Percentiles rank a stretch among this genome's conserved stretches.
Conservation (phyloP, 192 early-diverging fungal genomes). For the Chytriomyces confervae region DNA sequence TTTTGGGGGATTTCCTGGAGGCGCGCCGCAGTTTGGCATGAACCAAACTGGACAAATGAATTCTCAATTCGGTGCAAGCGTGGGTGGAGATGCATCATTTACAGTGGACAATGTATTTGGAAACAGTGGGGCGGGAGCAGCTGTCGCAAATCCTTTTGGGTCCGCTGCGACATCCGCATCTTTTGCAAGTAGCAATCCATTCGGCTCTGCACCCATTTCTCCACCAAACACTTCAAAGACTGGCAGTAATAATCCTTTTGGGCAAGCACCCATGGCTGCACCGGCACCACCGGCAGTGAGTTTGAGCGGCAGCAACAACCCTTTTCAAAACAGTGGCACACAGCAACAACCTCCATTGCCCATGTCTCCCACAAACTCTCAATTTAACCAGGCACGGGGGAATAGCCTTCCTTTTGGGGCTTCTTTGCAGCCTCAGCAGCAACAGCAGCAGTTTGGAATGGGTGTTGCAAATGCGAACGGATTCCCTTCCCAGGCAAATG, state of each 20-base stretch:
- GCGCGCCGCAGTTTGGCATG: not conserved
- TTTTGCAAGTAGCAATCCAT: slow-evolving; percentile 22
- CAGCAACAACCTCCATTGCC: not conserved
- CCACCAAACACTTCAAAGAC: not conserved
- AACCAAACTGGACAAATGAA: not conserved
- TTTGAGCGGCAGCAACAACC: slow-evolving; percentile 1
- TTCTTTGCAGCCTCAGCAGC: slow-evolving; percentile 4
- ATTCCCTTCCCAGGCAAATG: not conserved
- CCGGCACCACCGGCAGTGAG: not conserved
- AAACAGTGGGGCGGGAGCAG: slow-evolving; percentile 6
- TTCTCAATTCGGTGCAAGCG: too few species aligned
- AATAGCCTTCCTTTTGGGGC: not conserved
- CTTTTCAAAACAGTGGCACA: not conserved
- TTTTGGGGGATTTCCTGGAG: not conserved
- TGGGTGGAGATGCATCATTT: slow-evolving; percentile 28
- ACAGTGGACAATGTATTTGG: slow-evolving; percentile 60
- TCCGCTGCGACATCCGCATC: not conserved
- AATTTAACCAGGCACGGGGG: not conserved
- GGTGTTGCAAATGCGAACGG: not conserved
- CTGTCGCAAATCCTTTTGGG: slow-evolving; percentile 3
- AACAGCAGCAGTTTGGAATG: not conserved
- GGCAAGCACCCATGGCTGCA: not conserved
- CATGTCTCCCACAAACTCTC: not conserved
- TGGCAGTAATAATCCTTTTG: slow-evolving; percentile 20
- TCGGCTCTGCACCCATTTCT: not conserved